Conservation (phyloP, 139 green algal genomes). For the Auxenochlorella pyrenoidosa region DNA sequence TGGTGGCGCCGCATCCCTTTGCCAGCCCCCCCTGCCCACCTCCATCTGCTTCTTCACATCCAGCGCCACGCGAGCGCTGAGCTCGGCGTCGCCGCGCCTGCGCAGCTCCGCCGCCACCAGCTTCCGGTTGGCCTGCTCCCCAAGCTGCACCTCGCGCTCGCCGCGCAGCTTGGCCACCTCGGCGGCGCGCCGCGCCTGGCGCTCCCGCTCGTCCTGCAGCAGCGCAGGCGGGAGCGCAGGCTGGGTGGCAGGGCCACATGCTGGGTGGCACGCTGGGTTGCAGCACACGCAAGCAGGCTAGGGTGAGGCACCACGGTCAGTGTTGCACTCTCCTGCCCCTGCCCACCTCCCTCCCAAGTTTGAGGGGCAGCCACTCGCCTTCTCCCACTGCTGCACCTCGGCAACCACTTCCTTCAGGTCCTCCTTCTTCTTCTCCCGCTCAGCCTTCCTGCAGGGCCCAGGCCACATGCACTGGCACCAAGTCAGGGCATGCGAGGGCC, state of each 20-base stretch:
- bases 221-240: too few relatives aligned
- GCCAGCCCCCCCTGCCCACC: neutral
- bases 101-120: constrained; percentile 22
- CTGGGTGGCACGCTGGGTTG: too few relatives aligned
- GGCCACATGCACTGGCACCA: neutral
- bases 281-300: too few relatives aligned
- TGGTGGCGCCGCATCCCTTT: too few relatives aligned
- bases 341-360: neutral
- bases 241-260: too few relatives aligned
- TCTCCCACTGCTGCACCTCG: constrained; percentile 11
- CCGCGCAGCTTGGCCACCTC: constrained; percentile 8
- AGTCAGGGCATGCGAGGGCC: neutral
- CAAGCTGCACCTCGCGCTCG: constrained; percentile 34
- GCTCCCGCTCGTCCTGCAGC: neutral
- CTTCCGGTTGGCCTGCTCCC: constrained; percentile 28
- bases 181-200: neutral
- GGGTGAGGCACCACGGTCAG: too few relatives aligned
- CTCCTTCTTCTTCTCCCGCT: constrained; percentile 21
- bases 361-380: neutral
- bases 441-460: neutral
- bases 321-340: too few relatives aligned
- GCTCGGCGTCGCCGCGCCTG: constrained; percentile 19
- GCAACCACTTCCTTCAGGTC: constrained; percentile 5
- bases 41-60: constrained; percentile 34
- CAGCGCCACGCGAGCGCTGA: constrained; percentile 10